phyloP scores from a whole-genome alignment of 306 rosid species.

The Mimosa pudica region DNA sequence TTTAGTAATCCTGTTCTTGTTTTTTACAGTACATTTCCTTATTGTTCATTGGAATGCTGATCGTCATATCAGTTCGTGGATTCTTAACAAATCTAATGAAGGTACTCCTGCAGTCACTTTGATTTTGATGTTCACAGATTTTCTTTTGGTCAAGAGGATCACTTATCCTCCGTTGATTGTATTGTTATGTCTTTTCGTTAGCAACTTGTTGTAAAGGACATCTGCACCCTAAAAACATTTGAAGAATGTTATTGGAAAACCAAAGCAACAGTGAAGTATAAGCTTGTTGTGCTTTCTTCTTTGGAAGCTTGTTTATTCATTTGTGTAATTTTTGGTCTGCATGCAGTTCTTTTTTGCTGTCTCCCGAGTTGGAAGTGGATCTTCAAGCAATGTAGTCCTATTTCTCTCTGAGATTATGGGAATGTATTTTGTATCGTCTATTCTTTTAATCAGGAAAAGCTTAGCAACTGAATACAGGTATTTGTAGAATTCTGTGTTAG shows the following conservation, averaged over 20 bases:
- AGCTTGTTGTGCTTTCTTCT: slow-evolving; percentile 4
- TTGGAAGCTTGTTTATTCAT: slow-evolving; percentile 22
- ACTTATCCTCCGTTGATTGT: background rate
- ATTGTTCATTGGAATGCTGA: slow-evolving; percentile 88
- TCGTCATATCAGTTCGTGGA: slow-evolving; percentile 93
- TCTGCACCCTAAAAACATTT: background rate
- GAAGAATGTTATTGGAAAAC: background rate
- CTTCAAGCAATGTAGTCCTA: slow-evolving; percentile 96
- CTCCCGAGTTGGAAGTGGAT: slow-evolving; percentile 98
- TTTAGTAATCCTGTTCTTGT: slow-evolving; percentile 28
- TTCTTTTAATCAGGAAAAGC: slow-evolving; percentile 96
- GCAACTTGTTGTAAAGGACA: background rate
- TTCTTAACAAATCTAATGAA: slow-evolving; percentile 96
- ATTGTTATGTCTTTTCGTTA: background rate
- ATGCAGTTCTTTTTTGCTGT: slow-evolving; percentile 95
- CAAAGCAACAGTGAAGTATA: slow-evolving; percentile 6
- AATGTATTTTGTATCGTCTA: slow-evolving; percentile 92
- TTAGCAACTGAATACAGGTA: slow-evolving; percentile 98
- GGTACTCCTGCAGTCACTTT: slow-evolving; percentile 54
- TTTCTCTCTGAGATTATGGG: slow-evolving; percentile 98
- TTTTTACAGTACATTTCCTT: slow-evolving; percentile 81
- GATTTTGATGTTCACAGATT: background rate
- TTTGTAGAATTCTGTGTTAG: slow-evolving; percentile 19
- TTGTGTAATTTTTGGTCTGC: slow-evolving; percentile 11
- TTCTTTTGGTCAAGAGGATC: background rate